Percentiles rank a stretch among this genome's conserved stretches.
Conservation (phyloP, 2,329 filamentous ascomycete species). For the Diaporthe caulivora region DNA sequence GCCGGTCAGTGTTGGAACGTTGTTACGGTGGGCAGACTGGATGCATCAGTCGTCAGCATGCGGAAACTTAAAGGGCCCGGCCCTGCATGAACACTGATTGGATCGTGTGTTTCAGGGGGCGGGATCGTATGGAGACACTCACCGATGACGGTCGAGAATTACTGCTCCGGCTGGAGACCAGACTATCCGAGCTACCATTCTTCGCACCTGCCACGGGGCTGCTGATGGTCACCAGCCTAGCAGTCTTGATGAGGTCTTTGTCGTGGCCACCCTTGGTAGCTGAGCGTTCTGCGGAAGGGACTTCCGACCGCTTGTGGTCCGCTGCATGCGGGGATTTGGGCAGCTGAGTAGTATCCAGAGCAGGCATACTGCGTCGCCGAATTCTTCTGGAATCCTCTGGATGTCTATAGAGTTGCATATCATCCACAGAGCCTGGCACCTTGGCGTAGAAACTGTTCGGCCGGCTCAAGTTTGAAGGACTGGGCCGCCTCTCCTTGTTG, state of each 20-base stretch:
- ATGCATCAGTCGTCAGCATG: conserved; percentile 61
- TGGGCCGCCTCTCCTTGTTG: conserved; percentile 48
- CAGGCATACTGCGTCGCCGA: conserved; percentile 85
- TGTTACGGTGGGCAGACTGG: conserved; percentile 72
- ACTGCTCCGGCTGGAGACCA: conserved; percentile 68
- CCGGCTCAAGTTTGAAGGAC: conserved; percentile 55
- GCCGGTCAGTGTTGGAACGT: conserved; percentile 62
- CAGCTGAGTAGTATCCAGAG: conserved; percentile 63
- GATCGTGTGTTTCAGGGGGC: conserved; percentile 49
- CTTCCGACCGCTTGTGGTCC: conserved; percentile 51
- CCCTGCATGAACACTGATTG: conserved; percentile 53
- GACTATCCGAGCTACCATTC: conserved; percentile 75
- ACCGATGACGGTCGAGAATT: conserved; percentile 75
- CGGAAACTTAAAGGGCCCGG: conserved; percentile 39
- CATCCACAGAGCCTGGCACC: conserved; percentile 70
- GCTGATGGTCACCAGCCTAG: conserved; percentile 49
- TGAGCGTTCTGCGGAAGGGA: conserved; percentile 49
- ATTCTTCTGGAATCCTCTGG: conserved; percentile 80
- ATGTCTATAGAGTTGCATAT: conserved; percentile 73
- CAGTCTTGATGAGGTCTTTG: conserved; percentile 54
- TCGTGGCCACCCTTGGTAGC: conserved; percentile 49
- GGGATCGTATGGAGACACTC: conserved; percentile 55
- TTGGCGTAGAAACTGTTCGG: conserved; percentile 66
- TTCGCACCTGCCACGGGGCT: conserved; percentile 51
- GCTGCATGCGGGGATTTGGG: conserved; percentile 54